A percentile compares a stretch with the other conserved stretches of the same genome.
Evolutionary conservation across 805 yeast genomes (phyloP).

Genomic region (Schwanniomyces polymorphus): DNA sequence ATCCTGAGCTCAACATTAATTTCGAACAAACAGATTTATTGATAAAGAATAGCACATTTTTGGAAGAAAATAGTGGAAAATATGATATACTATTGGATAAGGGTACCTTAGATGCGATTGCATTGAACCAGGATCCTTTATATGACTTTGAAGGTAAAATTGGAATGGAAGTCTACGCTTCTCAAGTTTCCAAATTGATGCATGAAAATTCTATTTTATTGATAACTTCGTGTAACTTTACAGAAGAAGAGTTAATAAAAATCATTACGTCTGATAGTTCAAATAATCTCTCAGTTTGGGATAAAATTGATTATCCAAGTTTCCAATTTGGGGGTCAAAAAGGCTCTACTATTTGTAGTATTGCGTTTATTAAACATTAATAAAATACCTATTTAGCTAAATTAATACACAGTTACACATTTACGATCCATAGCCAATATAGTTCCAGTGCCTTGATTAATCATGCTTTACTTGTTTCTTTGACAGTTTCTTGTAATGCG

Average conservation of each 20-base stretch:
- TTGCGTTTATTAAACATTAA: slow-evolving; percentile 61
- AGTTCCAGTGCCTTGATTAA: not conserved
- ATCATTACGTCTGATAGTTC: slow-evolving; percentile 48
- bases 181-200: slow-evolving; percentile 57
- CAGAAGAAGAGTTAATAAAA: slow-evolving; percentile 68
- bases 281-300: slow-evolving; percentile 56
- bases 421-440: not conserved
- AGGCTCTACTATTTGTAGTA: slow-evolving; percentile 85
- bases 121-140: slow-evolving; percentile 61
- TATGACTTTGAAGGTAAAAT: slow-evolving; percentile 46
- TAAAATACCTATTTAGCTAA: not conserved
- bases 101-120: slow-evolving; percentile 97
- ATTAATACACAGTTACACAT: not conserved
- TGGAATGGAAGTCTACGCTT: slow-evolving; percentile 61
- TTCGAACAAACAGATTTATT: slow-evolving; percentile 76
- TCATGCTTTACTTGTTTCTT: not conserved
- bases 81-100: slow-evolving; percentile 86
- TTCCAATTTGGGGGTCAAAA: slow-evolving; percentile 87
- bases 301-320: slow-evolving; percentile 70
- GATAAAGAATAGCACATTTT: slow-evolving; percentile 31
- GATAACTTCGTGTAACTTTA: slow-evolving; percentile 93
- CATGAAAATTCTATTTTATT: slow-evolving; percentile 57
- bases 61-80: slow-evolving; percentile 31
- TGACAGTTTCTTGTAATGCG: slow-evolving; percentile 22
- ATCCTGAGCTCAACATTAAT: slow-evolving; percentile 37